Evolutionary conservation across 1,284 basidiomycete species (phyloP).

Genomic region (Paramarasmius palmivorus): DNA sequence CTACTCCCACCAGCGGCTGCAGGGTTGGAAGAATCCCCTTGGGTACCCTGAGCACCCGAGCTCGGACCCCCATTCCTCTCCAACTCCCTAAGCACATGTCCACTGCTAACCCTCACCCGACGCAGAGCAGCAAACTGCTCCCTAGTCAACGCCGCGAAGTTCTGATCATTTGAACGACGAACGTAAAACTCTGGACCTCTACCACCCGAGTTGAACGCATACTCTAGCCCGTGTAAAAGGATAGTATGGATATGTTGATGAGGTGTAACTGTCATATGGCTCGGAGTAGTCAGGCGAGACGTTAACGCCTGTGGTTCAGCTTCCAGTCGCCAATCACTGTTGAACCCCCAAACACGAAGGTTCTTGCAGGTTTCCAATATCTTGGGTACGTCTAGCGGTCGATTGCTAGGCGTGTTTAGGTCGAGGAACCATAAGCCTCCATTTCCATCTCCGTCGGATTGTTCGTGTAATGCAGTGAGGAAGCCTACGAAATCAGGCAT

Average conservation of each 20-base stretch:
- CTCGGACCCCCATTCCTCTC: conserved; percentile 50
- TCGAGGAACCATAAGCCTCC: conserved; percentile 56
- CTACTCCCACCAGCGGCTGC: not conserved
- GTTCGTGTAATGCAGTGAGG: conserved; percentile 30
- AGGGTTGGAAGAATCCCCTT: not conserved
- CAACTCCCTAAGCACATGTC: conserved; percentile 54
- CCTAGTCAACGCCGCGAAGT: conserved; percentile 55
- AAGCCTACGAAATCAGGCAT: conserved; percentile 61
- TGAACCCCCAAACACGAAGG: conserved; percentile 65
- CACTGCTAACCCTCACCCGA: conserved; percentile 56
- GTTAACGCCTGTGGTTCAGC: conserved; percentile 25
- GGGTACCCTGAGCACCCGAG: not conserved
- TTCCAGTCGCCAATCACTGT: conserved; percentile 60
- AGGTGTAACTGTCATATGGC: conserved; percentile 29
- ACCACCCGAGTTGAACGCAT: conserved; percentile 47
- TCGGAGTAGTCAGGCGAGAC: conserved; percentile 25
- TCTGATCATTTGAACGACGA: conserved; percentile 62
- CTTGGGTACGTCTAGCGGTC: conserved; percentile 53
- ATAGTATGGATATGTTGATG: conserved; percentile 60
- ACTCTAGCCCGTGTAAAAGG: conserved; percentile 66
- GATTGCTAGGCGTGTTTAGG: conserved; percentile 43
- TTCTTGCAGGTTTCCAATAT: conserved; percentile 64
- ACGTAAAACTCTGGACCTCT: conserved; percentile 56
- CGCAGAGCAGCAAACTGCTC: conserved; percentile 60
- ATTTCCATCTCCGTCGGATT: not conserved